These are phyloP conservation scores for Alternaria triticina DNA, from an alignment of 2,329 filamentous ascomycete genomes.

Conservation along the genomic window DNA sequence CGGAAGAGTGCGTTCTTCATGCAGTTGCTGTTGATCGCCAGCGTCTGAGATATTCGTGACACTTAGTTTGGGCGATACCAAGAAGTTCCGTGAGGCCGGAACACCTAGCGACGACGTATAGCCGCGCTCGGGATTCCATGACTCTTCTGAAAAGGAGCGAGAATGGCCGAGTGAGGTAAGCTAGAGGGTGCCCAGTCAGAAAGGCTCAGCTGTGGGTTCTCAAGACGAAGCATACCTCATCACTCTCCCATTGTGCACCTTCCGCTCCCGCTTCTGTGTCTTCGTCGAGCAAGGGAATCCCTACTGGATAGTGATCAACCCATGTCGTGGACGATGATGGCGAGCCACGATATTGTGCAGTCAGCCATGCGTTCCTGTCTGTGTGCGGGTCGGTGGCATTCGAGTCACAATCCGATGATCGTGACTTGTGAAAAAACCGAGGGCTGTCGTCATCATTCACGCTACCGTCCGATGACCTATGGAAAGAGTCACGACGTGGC, in stretches of 20 bases:
- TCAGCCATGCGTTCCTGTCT: neutral
- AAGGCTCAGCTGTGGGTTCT: neutral
- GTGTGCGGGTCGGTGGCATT: neutral
- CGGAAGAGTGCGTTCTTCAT: neutral
- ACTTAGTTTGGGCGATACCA: neutral
- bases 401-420: neutral
- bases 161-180: neutral
- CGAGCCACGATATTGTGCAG: neutral
- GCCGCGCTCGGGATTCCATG: neutral
- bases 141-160: neutral
- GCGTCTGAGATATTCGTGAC: constrained; percentile 12
- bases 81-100: neutral
- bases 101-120: neutral
- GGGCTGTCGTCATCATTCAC: neutral
- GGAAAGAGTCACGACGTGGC: neutral
- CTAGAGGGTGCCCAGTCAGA: neutral
- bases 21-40: constrained; percentile 15
- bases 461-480: neutral
- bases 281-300: neutral
- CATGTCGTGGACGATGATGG: neutral
- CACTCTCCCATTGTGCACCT: neutral
- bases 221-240: neutral
- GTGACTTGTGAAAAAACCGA: neutral
- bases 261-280: neutral
- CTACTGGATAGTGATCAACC: neutral